Base-by-base conservation (phyloP, 1,284 basidiomycete species). In the Inonotus obliquus region DNA sequence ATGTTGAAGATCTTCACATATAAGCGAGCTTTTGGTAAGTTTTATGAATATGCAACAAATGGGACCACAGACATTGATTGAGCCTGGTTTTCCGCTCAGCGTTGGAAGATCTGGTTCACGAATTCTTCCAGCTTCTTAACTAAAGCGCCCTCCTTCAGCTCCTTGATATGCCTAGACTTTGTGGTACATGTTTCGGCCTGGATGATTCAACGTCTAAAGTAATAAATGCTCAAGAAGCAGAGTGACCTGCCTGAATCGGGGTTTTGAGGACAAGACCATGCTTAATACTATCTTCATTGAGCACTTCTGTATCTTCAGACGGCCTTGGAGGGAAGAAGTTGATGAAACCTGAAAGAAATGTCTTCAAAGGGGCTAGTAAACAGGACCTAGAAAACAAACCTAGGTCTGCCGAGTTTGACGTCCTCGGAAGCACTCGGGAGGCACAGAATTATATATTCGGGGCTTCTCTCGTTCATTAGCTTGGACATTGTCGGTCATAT, bases 271-370 rank as follows among this genome's bases (percentile, higher is more conserved):
- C 70, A 65, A 91, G 91, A 0, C 96, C 96, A 70, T 83, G 82
- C 75, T 90, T 91, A 62, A 98, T 85, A 67, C 89, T 89, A 0
- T 73, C 69, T 62, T 92, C 87, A 0, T 91, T 89, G 60, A 97
- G 77, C 3, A 86, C 74, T 69, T 97, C 94, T 73, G 97, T 96
- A 29, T 91, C 86, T 73, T 96, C 92, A 6, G 85, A 84, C 17
- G 91, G 85, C 58, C 84, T 80, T 2, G 94, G 91, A 44, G 94
- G 94, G 71, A 91, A 86, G 71, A 94, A 94, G 37, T 94, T 92
- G 56, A 87, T 84, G 70, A 89, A 95, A 14, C 94, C 92, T 94
- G 38, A 5, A 54, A n/a, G 59, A 53, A 25, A 53, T n/a, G n/a
- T n/a, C n/a, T n/a, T n/a, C n/a, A n/a, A 2, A 14, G 7, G 38